Evolutionary conservation across 139 green algal genomes (phyloP).

Genomic region (Micractinium sp.): DNA sequence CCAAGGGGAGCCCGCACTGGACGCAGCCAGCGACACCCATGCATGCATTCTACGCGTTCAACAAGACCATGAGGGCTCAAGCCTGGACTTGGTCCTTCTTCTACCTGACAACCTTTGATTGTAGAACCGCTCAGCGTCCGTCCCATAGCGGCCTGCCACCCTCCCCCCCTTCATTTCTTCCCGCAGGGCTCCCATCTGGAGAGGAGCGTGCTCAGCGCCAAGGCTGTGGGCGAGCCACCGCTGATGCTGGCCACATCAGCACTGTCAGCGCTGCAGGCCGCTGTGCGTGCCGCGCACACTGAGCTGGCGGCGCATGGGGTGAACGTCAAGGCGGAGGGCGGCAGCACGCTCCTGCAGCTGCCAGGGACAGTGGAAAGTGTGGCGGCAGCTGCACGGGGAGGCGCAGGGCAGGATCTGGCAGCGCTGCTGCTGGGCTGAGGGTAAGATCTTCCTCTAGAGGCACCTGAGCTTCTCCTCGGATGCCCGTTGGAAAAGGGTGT

Average conservation of each 20-base stretch:
- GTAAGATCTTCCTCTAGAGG: too few species aligned
- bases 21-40: too few species aligned
- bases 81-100: too few species aligned
- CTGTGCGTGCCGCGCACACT: not conserved
- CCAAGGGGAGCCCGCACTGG: too few species aligned
- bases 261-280: constrained; percentile 31
- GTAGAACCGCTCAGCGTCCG: not conserved
- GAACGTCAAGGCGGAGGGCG: not conserved
- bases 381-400: not conserved
- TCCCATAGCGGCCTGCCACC: not conserved
- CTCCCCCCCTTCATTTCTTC: too few species aligned
- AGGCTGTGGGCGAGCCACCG: constrained; percentile 28
- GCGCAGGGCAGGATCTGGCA: not conserved
- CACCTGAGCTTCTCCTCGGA: too few species aligned
- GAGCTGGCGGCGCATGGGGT: constrained; percentile 15
- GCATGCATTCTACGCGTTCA: too few species aligned
- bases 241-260: constrained; percentile 40
- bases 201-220: constrained; percentile 6
- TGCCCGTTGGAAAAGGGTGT: too few species aligned
- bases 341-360: not conserved
- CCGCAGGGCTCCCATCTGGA: constrained; percentile 8
- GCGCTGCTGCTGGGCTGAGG: not conserved
- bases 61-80: too few species aligned
- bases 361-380: not conserved
- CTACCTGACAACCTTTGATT: not conserved